Percentiles rank a stretch among this genome's conserved stretches.
These are phyloP conservation scores for Diospyros lotus DNA, from an alignment of 148 eudicot species.

Conservation along the genomic window DNA sequence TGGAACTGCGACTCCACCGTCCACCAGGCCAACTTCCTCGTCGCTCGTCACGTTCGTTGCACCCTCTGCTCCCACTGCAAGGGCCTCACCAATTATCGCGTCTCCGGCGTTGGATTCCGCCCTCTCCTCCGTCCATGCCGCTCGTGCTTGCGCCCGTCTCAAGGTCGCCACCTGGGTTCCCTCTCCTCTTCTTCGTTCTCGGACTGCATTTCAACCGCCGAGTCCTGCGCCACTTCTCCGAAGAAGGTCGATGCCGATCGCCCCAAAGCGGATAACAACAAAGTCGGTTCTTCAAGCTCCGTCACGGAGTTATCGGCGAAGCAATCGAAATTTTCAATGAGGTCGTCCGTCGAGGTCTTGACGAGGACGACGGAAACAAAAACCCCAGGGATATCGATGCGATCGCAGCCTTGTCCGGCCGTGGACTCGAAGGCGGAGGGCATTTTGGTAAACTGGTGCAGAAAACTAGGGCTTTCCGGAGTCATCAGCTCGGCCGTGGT, in stretches of 20 bases:
- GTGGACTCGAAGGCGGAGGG: slow-evolving; percentile 42
- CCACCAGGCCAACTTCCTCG: slow-evolving; percentile 66
- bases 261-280: slow-evolving; percentile 6
- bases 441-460: slow-evolving; percentile 56
- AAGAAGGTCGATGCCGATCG: not conserved
- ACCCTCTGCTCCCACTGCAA: slow-evolving; percentile 33
- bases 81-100: slow-evolving; percentile 7
- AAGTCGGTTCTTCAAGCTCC: slow-evolving; percentile 15
- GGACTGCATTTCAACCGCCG: slow-evolving; percentile 27
- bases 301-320: slow-evolving; percentile 14
- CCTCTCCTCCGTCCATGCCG: slow-evolving; percentile 9
- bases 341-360: slow-evolving; percentile 12
- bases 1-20: slow-evolving; percentile 42
- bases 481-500: slow-evolving; percentile 4
- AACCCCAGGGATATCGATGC: too few relatives aligned
- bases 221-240: slow-evolving; percentile 9
- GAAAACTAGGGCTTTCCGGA: slow-evolving; percentile 24
- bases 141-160: slow-evolving; percentile 23
- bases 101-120: slow-evolving; percentile 27
- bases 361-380: slow-evolving; percentile 14
- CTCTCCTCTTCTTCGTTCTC: slow-evolving; percentile 21
- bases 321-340: not conserved
- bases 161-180: slow-evolving; percentile 15
- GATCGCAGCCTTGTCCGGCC: not conserved
- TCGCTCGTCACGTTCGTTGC: slow-evolving; percentile 57